These are phyloP conservation scores for Symbiodinium pilosum DNA, from an alignment of 73 alveolate species.

Conservation along the genomic window DNA sequence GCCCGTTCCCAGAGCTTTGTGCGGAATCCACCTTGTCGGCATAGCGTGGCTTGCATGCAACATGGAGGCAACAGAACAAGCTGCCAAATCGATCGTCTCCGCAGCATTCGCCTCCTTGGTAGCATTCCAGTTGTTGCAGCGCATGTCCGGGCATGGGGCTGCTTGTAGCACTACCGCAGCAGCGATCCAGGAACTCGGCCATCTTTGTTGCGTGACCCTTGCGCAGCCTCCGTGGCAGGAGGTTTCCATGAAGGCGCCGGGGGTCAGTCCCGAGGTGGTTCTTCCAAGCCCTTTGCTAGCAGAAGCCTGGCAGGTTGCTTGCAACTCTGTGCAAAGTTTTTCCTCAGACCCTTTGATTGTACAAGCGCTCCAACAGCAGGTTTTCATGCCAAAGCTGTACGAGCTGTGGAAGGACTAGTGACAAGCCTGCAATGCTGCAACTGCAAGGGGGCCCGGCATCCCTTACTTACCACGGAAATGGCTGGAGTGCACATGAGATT, in stretches of 20 bases:
- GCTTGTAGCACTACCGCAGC: too few relatives aligned
- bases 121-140: too few relatives aligned
- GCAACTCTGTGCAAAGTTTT: too few relatives aligned
- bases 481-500: too few relatives aligned
- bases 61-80: conserved; percentile 47
- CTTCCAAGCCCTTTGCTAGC: too few relatives aligned
- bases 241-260: conserved; percentile 57
- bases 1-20: not conserved
- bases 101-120: conserved; percentile 36
- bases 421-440: too few relatives aligned
- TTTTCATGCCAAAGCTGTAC: conserved; percentile 64
- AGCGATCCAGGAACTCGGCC: conserved; percentile 68
- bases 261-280: too few relatives aligned
- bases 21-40: not conserved
- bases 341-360: too few relatives aligned
- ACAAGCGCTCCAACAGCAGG: too few relatives aligned
- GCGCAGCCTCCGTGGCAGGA: conserved; percentile 81
- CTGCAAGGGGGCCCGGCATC: too few relatives aligned
- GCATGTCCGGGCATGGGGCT: not conserved
- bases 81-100: conserved; percentile 19
- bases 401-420: conserved; percentile 49
- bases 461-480: too few relatives aligned
- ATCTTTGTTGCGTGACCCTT: conserved; percentile 54
- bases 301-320: too few relatives aligned
- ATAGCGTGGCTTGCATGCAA: not conserved